phyloP scores from a whole-genome alignment of 202 grass and related monocot genomes.

The Setaria italica region DNA sequence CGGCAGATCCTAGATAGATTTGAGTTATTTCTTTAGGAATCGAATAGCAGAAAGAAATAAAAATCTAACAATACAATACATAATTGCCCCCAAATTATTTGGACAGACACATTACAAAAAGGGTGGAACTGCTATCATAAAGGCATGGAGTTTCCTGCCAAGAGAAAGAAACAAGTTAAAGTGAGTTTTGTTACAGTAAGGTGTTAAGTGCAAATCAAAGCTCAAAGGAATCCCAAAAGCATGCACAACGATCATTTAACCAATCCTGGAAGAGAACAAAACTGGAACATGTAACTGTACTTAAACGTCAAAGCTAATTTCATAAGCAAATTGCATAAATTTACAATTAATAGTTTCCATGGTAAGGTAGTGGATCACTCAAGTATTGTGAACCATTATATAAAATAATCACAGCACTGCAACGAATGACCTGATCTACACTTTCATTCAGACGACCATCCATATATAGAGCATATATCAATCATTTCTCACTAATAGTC shows the following conservation, averaged over 20 bases:
- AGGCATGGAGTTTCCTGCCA: slow-evolving; percentile 77
- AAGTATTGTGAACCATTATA: no score
- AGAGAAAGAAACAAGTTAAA: not conserved
- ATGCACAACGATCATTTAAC: not conserved
- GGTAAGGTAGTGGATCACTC: no score
- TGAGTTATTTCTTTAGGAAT: not conserved
- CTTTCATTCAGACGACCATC: not conserved
- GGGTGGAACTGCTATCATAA: slow-evolving; percentile 56
- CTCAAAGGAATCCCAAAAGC: not conserved
- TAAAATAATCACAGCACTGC: no score
- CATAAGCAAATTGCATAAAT: not conserved
- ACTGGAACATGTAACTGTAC: not conserved
- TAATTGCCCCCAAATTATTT: slow-evolving; percentile 26
- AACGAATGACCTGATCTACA: not conserved
- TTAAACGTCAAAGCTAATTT: not conserved
- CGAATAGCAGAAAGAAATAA: not conserved
- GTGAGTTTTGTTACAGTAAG: not conserved
- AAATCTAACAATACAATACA: not conserved
- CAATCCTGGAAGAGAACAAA: not conserved
- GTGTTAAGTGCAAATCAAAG: not conserved
- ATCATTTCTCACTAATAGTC: not conserved
- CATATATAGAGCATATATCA: not conserved
- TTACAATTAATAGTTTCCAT: not conserved
- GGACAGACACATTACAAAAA: slow-evolving; percentile 33
- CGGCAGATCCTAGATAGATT: not conserved